Evolutionary conservation across 78 protist genomes (phyloP), one percentile per base, ranked within the genome.

Genomic region (Dictyostelium purpureum): DNA sequence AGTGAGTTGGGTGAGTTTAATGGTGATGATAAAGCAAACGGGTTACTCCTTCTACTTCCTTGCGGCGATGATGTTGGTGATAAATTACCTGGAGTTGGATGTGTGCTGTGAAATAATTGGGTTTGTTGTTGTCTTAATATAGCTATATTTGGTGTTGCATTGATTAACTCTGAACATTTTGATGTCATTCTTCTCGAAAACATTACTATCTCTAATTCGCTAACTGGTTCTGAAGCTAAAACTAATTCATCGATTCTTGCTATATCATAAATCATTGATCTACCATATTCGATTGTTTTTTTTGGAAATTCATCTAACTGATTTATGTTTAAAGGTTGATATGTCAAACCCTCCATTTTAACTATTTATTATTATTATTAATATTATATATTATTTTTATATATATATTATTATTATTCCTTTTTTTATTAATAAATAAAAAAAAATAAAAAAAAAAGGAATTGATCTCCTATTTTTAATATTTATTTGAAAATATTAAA

Each of bases 171-270:
- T 28, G 92, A 70, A 61, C 92, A 85, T 45, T 79, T 85, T 0
- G 92, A 85, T 21, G 82, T 85, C 92, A 85, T 74, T 31, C 92
- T 70, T 2, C 92, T 52, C 28, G 92, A 85, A 59, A 85, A 85
- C 92, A 85, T 85, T 10, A 85, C 92, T 59, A 85, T 85, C 67
- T 85, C 92, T n/a, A 85, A 73, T 45, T 85, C 92, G 33, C 92
- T 69, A 21, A 85, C 92, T 31, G 33, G 24, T 59, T 85, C 92
- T 19, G 63, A 56, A 33, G 82, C 56, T n/a, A 35, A 38, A 5
- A 85, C 26, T 33, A 59, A 43, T 33, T 85, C 92, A 35, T 85
- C 92, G 5, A 85, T 85, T 33, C 92, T 52, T 6, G 45, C 31
- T 40, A 85, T 43, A 47, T 85, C 92, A 11, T 57, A 61, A 2